Conservation (phyloP, 2,329 filamentous ascomycete species). For the Cryphonectria radicalis region DNA sequence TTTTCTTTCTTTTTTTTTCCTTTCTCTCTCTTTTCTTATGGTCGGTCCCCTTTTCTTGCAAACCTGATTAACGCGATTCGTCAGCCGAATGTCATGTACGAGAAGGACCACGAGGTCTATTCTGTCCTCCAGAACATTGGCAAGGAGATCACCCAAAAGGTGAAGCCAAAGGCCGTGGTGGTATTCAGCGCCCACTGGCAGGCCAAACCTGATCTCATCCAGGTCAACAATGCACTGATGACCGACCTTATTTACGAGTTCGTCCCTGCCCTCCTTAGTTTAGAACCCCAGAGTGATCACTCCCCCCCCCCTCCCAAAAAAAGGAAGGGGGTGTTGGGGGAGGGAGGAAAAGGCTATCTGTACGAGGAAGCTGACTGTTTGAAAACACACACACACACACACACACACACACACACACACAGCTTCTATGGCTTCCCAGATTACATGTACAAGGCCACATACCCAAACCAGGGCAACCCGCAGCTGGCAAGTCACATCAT, state of each 20-base stretch:
- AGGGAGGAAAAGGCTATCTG: no score
- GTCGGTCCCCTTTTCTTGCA: neutral
- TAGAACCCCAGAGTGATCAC: no score
- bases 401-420: constrained; percentile 29
- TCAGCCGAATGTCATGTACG: constrained; percentile 69
- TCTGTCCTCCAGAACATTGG: constrained; percentile 67
- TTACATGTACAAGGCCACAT: constrained; percentile 70
- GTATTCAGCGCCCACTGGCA: constrained; percentile 83
- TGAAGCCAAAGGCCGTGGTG: constrained; percentile 73
- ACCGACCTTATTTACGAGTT: constrained; percentile 70
- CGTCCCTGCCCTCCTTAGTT: neutral
- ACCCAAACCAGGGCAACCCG: constrained; percentile 65
- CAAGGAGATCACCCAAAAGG: constrained; percentile 69
- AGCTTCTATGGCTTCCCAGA: constrained; percentile 71
- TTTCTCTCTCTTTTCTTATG: no score
- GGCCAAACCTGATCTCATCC: constrained; percentile 56
- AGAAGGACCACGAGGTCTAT: constrained; percentile 71
- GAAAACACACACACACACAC: constrained; percentile 30
- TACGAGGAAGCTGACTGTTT: constrained; percentile 29
- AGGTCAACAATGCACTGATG: constrained; percentile 68
- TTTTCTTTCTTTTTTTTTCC: no score
- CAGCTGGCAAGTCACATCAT: constrained; percentile 64
- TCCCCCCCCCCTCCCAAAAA: no score
- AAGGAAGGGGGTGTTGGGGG: no score
- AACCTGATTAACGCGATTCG: neutral